Evolutionary conservation across 192 early-diverging fungal species (phyloP), one percentile per base, ranked within the genome.

Genomic region (Neocallimastix lanati): DNA sequence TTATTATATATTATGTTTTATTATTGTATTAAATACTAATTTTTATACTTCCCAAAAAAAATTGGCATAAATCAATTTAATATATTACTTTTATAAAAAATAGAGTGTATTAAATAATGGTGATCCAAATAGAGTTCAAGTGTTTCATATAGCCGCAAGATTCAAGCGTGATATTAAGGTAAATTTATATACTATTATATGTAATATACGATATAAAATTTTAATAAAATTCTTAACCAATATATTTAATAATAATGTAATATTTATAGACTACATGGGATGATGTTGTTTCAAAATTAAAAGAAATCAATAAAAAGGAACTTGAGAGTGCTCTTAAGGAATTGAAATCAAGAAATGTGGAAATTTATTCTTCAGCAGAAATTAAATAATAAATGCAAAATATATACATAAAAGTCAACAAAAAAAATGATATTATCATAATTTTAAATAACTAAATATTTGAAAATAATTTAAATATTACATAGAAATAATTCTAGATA

Each of bases 91-190:
- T n/a, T n/a, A 50, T 2, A 50, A 21, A 50, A 4, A 21, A 13
- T 21, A 50, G 40, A 50, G 18, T 50, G 40, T 13, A 50, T 50
- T 50, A 50, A 50, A 50, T 21, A 50, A 37, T 28, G 78, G 78
- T 28, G 78, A 78, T 29, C 78, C 78, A 15, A 78, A 78, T 28
- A 37, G 78, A 58, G 28, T 78, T 28, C n/a, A 50, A 58, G 29
- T 29, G 13, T 78, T 78, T 28, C 13, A 78, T 58, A 78, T 78
- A 50, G 78, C 78, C 14, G 78, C 78, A 29, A 37, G 78, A 28
- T 78, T 78, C 28, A 78, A 78, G 28, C 78, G 78, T 67, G 78
- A 79, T 29, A 67, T 79, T 29, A 79, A 79, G 78, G 28, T 33
- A 33, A 6, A 6, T 6, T 33, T 33, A 33, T 33, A n/a, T n/a